Base-by-base conservation (phyloP, 1,284 basidiomycete species). In the Phylloporus sp. region DNA sequence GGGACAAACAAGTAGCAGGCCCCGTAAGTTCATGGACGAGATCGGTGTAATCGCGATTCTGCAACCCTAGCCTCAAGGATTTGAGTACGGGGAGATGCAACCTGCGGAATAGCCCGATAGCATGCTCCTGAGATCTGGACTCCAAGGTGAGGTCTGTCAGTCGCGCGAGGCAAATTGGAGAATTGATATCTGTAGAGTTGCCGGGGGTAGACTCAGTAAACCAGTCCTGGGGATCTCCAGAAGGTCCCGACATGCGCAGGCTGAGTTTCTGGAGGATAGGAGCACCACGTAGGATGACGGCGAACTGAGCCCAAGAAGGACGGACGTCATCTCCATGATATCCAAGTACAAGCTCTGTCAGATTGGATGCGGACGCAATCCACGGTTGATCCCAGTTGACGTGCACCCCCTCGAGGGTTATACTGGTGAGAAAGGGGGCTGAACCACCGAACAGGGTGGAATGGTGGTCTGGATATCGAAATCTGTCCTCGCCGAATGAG, bases 341-440 rank as follows among this genome's bases (percentile, higher is more conserved):
- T 0, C 84, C 81, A 40, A 91, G 74, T 66, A 88, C 84, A 24
- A 91, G 69, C 15, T 83, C 80, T 22, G 68, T 69, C 34, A 91
- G 74, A 12, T 63, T 66, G 22, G 62, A n/a, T 73, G 79, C 39
- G 68, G 68, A 37, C 83, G 74, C 52, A 84, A 80, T 31, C 77
- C 69, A 13, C 76, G 66, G 18, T 78, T 81, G 56, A 73, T 73
- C 78, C 89, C 89, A 90, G 60, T 86, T 81, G 31, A 90, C 69
- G 62, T 90, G 87, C 2, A 90, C 85, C 46, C 86, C 88, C 86
- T 86, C 89, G n/a, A 91, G 76, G 4, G 77, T 74, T 22, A 84
- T 71, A 8, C 74, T 68, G 22, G 71, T 75, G 5, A 91, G 74
- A 18, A 75, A 79, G 2, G 89, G 89, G 22, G 83, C 83, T 46